phyloP scores from a whole-genome alignment of 192 early-diverging fungal species.

The Coemansia sp. region DNA sequence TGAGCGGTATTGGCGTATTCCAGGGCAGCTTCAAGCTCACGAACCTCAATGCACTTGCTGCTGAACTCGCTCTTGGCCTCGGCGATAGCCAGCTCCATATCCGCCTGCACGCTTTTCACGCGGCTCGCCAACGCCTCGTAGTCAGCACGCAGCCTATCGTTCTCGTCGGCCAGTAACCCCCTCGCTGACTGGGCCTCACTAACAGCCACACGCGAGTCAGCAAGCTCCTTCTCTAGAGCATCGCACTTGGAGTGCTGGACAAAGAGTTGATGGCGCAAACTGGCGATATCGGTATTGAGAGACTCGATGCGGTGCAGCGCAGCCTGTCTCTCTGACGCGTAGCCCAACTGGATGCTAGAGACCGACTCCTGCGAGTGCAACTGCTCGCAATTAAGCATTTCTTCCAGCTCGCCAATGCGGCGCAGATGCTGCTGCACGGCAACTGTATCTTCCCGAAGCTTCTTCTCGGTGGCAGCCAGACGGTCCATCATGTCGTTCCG shows the following conservation, averaged over 20 bases:
- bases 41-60: conserved; percentile 27
- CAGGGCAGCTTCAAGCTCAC: conserved; percentile 31
- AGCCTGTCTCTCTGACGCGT: not conserved
- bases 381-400: not conserved
- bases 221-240: not conserved
- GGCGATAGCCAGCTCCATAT: conserved; percentile 33
- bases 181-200: not conserved
- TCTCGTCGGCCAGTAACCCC: not conserved
- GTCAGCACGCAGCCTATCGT: conserved; percentile 12
- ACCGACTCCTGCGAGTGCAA: not conserved
- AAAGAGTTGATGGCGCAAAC: not conserved
- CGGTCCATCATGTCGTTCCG: not conserved
- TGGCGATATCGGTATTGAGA: not conserved
- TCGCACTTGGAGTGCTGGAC: not conserved
- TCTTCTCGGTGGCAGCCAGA: not conserved
- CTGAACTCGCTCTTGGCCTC: conserved; percentile 22
- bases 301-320: not conserved
- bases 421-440: not conserved
- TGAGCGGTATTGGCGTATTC: conserved; percentile 29
- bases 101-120: conserved; percentile 17
- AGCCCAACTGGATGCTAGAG: not conserved
- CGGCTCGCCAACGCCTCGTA: conserved; percentile 15
- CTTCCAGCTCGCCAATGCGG: conserved; percentile 8
- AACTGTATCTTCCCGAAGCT: not conserved
- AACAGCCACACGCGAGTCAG: not conserved